Base-by-base conservation (phyloP, 2,329 filamentous ascomycete species). In the Amauroascus verrucosus region DNA sequence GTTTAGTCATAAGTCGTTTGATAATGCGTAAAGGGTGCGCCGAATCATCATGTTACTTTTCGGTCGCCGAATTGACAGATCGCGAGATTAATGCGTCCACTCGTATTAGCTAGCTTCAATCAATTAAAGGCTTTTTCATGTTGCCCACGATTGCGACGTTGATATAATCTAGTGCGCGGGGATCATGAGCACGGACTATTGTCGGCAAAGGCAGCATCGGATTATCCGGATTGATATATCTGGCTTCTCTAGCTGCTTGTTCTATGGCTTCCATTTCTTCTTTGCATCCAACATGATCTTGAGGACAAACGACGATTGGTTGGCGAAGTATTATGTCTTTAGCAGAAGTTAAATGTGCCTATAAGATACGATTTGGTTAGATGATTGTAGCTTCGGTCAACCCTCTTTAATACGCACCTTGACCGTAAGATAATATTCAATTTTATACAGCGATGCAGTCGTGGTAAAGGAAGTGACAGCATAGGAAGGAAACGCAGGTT, bases 221-320 rank as follows among this genome's bases (percentile, higher is more conserved):
- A 62, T 93, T 93, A 57, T 94, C 88, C 0, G 85, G 85, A 61
- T 91, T 88, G 56, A 97, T 84, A 57, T 86, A 82, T 14, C 87
- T 85, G 1, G 93, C 91, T 62, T 97, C 91, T 69, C 90, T 91
- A 41, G 93, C 93, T 0, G 93, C 87, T 70, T 95, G 88, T 66
- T 96, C 90, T 58, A 98, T 97, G 35, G 90, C 90, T 63, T 95
- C 90, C 88, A 98, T 96, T 72, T 97, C 93, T 66, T 96, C 90
- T 69, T 95, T 96, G 72, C 93, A 98, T 14, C 85, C 87, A 60
- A 94, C 88, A 64, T 96, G 88, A 65, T 98, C 93, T 57, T 96
- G 82, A 0, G 93, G 91, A 64, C 91, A 97, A 49, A 97, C 93
- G 32, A 97, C 88, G 54, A 98, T 96, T 4, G 88, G 89, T 69